A percentile compares a stretch with the other conserved stretches of the same genome.
Conservation (phyloP, 805 yeast genomes). For the Babjeviella inositovora region DNA sequence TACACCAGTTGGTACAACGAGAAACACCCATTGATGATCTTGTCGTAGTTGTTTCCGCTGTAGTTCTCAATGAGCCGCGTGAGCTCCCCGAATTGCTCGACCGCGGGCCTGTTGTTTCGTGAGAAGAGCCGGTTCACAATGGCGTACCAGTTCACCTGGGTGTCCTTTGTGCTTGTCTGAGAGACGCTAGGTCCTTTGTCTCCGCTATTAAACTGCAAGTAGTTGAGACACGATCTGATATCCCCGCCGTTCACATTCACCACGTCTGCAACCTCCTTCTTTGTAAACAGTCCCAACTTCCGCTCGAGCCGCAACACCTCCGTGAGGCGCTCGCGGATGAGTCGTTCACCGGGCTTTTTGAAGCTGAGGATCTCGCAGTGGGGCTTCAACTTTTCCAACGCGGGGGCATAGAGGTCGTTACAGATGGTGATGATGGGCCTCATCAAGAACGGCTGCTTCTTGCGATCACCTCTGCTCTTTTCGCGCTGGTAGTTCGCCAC, state of each 20-base stretch:
- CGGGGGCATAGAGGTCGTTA: constrained; percentile 67
- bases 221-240: constrained; percentile 71
- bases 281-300: constrained; percentile 26
- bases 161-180: constrained; percentile 32
- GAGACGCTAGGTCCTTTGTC: constrained; percentile 6
- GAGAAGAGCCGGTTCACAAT: constrained; percentile 47
- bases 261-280: constrained; percentile 43
- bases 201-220: constrained; percentile 49
- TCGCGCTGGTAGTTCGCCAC: constrained; percentile 12
- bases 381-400: constrained; percentile 61
- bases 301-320: constrained; percentile 40
- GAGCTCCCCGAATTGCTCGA: constrained; percentile 29
- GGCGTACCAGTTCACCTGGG: constrained; percentile 48
- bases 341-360: constrained; percentile 34
- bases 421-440: constrained; percentile 90
- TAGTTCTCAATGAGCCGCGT: constrained; percentile 24
- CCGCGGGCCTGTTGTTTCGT: constrained; percentile 25
- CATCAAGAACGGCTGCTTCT: constrained; percentile 24
- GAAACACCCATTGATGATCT: constrained; percentile 59
- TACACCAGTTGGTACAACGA: constrained; percentile 43
- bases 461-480: constrained; percentile 8
- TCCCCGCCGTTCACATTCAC: constrained; percentile 68
- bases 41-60: constrained; percentile 38
- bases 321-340: constrained; percentile 26
- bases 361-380: constrained; percentile 59